Evolutionary conservation across 2,329 filamentous ascomycete genomes (phyloP).

Genomic region (Paracamarosporium sp.): DNA sequence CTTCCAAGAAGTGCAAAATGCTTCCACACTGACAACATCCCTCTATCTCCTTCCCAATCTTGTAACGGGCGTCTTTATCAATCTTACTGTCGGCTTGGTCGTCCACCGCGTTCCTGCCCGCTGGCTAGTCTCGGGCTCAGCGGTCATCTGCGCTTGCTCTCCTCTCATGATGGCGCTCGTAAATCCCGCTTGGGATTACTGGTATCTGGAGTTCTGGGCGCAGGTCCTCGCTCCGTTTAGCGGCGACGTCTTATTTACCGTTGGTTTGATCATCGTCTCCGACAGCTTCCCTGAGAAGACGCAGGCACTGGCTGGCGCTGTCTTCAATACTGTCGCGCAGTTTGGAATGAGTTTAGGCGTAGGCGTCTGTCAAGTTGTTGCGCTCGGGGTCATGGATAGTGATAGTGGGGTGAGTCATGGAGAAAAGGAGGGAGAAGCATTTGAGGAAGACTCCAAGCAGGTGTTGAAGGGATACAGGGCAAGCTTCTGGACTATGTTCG

Average conservation of each 20-base stretch:
- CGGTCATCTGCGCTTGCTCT: conserved; percentile 52
- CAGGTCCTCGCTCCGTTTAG: conserved; percentile 53
- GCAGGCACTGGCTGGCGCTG: conserved; percentile 66
- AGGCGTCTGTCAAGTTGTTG: conserved; percentile 3
- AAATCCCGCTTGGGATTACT: conserved; percentile 58
- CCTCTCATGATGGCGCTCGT: conserved; percentile 65
- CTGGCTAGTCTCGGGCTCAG: conserved; percentile 49
- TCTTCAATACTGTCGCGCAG: conserved; percentile 66
- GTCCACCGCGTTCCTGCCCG: conserved; percentile 51
- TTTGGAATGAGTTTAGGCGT: conserved; percentile 50
- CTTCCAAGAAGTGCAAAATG: conserved; percentile 51
- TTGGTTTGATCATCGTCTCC: conserved; percentile 62
- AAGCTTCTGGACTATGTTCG: conserved; percentile 36
- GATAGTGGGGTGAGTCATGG: neutral
- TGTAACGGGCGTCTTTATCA: conserved; percentile 47
- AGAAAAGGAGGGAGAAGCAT: neutral
- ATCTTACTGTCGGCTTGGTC: conserved; percentile 54
- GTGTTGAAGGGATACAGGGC: conserved; percentile 21
- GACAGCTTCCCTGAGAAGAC: conserved; percentile 63
- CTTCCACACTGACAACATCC: conserved; percentile 40
- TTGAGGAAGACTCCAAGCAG: neutral
- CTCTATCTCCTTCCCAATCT: conserved; percentile 53
- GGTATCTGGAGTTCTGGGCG: conserved; percentile 55
- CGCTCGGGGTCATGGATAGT: conserved; percentile 2
- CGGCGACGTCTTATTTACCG: conserved; percentile 61